Base-by-base conservation (phyloP, 129 eudicot genomes). In the Calendula officinalis region DNA sequence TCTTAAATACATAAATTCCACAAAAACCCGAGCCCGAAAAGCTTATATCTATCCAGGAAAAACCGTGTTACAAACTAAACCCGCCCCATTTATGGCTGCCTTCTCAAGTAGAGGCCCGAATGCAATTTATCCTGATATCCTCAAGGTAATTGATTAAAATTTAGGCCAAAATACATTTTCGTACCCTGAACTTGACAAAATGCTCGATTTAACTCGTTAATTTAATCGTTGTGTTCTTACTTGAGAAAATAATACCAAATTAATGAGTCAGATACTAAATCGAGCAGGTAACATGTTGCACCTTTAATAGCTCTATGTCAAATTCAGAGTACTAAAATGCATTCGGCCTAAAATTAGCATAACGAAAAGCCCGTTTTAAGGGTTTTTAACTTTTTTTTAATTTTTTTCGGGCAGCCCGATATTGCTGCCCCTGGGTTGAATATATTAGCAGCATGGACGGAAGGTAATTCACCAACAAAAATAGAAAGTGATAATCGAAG, bases 41-140 rank as follows among this genome's bases (percentile, higher is more conserved):
- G 91, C 90, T 0, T 78, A 81, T 39, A 83, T 89, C 7, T 60
- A 10, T 37, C 85, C 82, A 0, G 82, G 82, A 60, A 69, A 14
- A 35, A 92, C 99, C 14, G 70, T 74, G 0, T 64, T 75, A 15
- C 62, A 74, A 46, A 15, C 42, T 16, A 71, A 78, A 59, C 91
- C 96, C 33, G 95, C 96, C 55, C 96, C 96, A 15, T 81, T 44
- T 70, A 81, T 88, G 95, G 96, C 96, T 56, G 82, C 85, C 56
- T 91, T 91, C 64, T 61, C 86, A 39, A 91, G 98, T 64, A 79
- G 95, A 36, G 98, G 98, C 33, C 98, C 98, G 3, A 91, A 66
- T 62, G 58, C 70, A 0, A 42, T 88, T 41, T 77, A 88, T 7
- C 89, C 96, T 1, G 68, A 81, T 48, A 85, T 88, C 54, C 82